These are phyloP conservation scores for Danielia reshetovae DNA, from an alignment of 805 yeast genomes.

Conservation along the genomic window DNA sequence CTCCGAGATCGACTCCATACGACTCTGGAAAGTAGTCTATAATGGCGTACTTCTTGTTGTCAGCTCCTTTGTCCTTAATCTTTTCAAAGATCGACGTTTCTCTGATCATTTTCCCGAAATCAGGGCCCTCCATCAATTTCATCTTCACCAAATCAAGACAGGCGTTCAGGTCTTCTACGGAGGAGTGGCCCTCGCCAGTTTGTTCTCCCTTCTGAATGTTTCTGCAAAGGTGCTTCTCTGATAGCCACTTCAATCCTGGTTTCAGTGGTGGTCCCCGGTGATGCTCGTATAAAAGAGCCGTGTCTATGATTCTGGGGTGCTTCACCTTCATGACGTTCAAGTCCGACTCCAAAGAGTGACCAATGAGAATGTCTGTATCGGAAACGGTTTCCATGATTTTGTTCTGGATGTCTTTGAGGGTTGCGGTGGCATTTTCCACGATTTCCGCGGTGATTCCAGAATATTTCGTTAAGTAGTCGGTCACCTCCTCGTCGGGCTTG, in stretches of 20 bases:
- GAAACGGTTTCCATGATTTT: constrained; percentile 47
- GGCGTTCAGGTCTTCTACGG: constrained; percentile 79
- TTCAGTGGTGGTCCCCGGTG: constrained; percentile 78
- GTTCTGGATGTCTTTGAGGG: constrained; percentile 63
- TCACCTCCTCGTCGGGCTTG: constrained; percentile 69
- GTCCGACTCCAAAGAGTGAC: constrained; percentile 89
- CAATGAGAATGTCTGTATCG: constrained; percentile 64
- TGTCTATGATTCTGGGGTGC: constrained; percentile 78
- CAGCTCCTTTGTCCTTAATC: constrained; percentile 7
- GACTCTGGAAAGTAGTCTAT: constrained; percentile 24
- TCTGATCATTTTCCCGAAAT: constrained; percentile 48
- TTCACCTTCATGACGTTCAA: constrained; percentile 63
- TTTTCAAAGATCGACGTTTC: constrained; percentile 24
- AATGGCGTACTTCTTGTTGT: constrained; percentile 10
- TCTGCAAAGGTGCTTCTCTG: constrained; percentile 49
- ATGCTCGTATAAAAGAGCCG: constrained; percentile 73
- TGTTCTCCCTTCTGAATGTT: constrained; percentile 62
- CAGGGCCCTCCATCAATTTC: constrained; percentile 63
- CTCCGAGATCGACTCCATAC: constrained; percentile 9
- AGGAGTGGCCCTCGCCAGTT: constrained; percentile 66
- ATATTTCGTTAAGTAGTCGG: constrained; percentile 75
- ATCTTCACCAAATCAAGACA: constrained; percentile 73
- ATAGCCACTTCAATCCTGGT: constrained; percentile 73
- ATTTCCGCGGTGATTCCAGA: constrained; percentile 83
- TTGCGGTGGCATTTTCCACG: constrained; percentile 58